Base-by-base conservation (phyloP, 2,329 filamentous ascomycete species). In the Ophiostoma triangulosporum region DNA sequence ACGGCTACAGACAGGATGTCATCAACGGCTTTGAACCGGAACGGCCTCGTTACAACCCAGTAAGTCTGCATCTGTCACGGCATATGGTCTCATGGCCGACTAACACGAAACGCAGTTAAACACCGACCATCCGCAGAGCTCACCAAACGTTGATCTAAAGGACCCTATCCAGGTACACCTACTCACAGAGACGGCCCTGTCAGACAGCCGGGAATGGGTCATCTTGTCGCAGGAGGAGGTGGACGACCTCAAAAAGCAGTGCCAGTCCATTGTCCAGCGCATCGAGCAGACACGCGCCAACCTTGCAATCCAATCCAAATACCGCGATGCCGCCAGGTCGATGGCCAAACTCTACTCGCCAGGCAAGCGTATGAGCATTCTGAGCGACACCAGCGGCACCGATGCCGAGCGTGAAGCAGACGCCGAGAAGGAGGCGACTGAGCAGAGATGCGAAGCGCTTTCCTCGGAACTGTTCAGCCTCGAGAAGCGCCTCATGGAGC, bases 191-290 rank as follows among this genome's bases (percentile, higher is more conserved):
- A 97, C 88, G 20, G 93, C 93, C 20, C 79, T 98, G 56, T 80
- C 83, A 56, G 93, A 98, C 69, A 94, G 89, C 70, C 84, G 83
- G 63, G 73, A 82, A 61, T 98, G 83, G 66, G 83, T 91, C 64
- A 83, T 98, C 24, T 67, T 98, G 57, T 88, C 90, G 0, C 86
- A 91, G 60, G 89, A 95, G 65, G 90, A 97, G 68, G 84, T 96
- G 29, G 93, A 97, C 60, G 77, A 80, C 48, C 70, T 97, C 62
- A 98, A 97, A 74, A 95, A 89, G 66, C 88, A 95, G 71, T 79
- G 83, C 58, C 78, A 81, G 55, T 73, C 80, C 33, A 69, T 97
- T 50, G 75, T 77, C 26, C 79, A 83, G 63, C 84, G 88, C n/a
- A 83, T 95, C 60, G 86, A 91, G 57, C 83, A 87, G 35, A 83